Base-by-base conservation (phyloP, 768 basidiomycete genomes). In the Hericium coralloides region DNA sequence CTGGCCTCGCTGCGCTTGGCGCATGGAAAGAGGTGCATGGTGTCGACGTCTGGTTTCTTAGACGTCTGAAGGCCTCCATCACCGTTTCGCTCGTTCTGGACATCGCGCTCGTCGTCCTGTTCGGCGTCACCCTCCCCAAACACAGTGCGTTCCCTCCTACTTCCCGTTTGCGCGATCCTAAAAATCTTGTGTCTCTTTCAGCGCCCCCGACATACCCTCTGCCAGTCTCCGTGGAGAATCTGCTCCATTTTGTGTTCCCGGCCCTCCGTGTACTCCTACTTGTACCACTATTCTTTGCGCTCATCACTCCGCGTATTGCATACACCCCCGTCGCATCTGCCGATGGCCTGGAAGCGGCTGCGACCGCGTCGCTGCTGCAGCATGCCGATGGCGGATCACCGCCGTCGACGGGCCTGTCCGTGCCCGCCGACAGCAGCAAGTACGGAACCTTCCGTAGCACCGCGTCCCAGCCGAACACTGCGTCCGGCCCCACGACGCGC, bases 1-100 rank as follows among this genome's bases (percentile, higher is more conserved):
- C 82, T 38, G 85, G 86, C 38, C 73, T 92, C 51, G 86, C 89
- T 14, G 82, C 83, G 10, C 72, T 90, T 47, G 90, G 90, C 9
- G 78, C 87, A 12, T 91, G 83, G 81, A 90, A 92, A 70, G 89
- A 89, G 60, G 73, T 87, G 55, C 78, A 81, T 31, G 86, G 85
- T 38, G 76, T 84, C 38, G 74, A 81, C 39, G 81, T 89, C 17
- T 90, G 87, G 88, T 77, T 75, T 37, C 66, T 81, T 63, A 80
- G 67, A 59, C 77, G 82, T 49, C 68, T 89, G 63, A 87, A 77
- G 67, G 48, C 73, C 7, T 77, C 81, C 47, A 70, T 88, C 37
- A 67, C 79, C 18, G 59, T 76, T 47, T 77, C 86, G 12, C 68
- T 89, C 49, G 72, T 67, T 5, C 66, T 87, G 53, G 91, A 92